Evolutionary conservation across 108 stramenopile species (phyloP).

Genomic region (Pseudonitzschia multiseries): DNA sequence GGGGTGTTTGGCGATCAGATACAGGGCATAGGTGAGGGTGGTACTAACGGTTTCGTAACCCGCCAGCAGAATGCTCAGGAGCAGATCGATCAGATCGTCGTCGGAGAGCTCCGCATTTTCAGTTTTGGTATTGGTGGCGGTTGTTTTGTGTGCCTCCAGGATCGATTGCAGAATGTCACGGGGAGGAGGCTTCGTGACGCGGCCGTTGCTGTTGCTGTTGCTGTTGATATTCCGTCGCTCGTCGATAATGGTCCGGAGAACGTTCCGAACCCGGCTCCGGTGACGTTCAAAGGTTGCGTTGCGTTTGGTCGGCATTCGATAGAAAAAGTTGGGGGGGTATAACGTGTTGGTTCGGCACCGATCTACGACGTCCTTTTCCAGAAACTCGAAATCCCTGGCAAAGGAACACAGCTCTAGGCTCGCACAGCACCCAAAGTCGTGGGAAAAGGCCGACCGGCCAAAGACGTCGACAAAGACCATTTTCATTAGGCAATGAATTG

Average conservation of each 20-base stretch:
- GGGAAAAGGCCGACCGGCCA: constrained; percentile 25
- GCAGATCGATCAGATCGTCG: constrained; percentile 2
- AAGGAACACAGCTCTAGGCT: constrained; percentile 10
- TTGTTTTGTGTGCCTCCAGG: constrained; percentile 9
- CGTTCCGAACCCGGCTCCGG: not conserved
- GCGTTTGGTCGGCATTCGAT: constrained; percentile 10
- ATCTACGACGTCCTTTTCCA: constrained; percentile 7
- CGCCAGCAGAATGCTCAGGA: constrained; percentile 42
- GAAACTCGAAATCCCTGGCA: constrained; percentile 13
- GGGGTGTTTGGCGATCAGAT: constrained; percentile 35
- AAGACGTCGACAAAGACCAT: constrained; percentile 27
- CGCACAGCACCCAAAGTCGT: constrained; percentile 26
- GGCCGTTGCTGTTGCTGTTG: not conserved
- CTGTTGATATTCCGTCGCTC: not conserved
- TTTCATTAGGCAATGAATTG: constrained; percentile 20
- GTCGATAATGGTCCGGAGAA: not conserved
- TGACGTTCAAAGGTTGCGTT: not conserved
- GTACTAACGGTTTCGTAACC: constrained; percentile 56
- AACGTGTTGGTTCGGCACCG: constrained; percentile 1
- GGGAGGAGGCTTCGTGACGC: not conserved
- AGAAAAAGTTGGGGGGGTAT: constrained; percentile 10
- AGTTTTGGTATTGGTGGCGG: not conserved
- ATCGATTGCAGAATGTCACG: constrained; percentile 4
- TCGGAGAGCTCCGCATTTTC: constrained; percentile 7
- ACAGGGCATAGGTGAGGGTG: constrained; percentile 47